phyloP scores from a whole-genome alignment of 768 basidiomycete species.

The Chlorophyllum brunneum region DNA sequence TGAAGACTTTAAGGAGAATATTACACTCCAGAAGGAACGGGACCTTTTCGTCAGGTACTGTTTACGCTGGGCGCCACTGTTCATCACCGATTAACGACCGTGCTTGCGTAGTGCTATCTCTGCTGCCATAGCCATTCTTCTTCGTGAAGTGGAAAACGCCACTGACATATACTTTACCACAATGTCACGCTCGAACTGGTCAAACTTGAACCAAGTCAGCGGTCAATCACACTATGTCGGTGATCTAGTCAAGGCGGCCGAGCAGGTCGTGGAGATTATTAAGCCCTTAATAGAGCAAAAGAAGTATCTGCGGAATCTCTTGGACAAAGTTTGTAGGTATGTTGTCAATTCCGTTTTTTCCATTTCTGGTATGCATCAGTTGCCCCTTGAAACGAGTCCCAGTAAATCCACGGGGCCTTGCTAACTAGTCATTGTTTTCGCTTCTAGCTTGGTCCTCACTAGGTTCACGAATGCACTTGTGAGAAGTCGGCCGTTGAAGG shows the following conservation, averaged over 20 bases:
- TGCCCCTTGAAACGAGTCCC: conserved; percentile 3
- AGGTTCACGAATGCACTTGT: conserved; percentile 90
- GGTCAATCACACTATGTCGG: conserved; percentile 79
- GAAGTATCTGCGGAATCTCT: conserved; percentile 89
- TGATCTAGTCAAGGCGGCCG: conserved; percentile 71
- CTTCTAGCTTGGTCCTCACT: conserved; percentile 52
- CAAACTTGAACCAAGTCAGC: conserved; percentile 74
- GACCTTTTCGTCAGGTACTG: conserved; percentile 86
- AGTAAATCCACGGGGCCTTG: background rate
- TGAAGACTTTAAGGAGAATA: conserved; percentile 69
- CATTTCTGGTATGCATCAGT: background rate
- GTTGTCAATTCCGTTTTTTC: background rate
- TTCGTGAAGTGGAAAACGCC: conserved; percentile 83
- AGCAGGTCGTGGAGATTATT: conserved; percentile 72
- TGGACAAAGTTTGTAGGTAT: conserved; percentile 92
- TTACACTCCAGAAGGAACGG: conserved; percentile 80
- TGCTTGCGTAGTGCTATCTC: conserved; percentile 93
- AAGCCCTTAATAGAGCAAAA: conserved; percentile 88
- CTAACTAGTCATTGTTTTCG: conserved; percentile 14
- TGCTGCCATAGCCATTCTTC: conserved; percentile 69
- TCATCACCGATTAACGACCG: no score
- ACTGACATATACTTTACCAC: conserved; percentile 76
- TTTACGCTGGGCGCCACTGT: background rate
- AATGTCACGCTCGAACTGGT: conserved; percentile 80
- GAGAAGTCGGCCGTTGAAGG: conserved; percentile 84